These are phyloP conservation scores for Neonectria sp. DNA, from an alignment of 2,329 filamentous ascomycete genomes.

Conservation along the genomic window DNA sequence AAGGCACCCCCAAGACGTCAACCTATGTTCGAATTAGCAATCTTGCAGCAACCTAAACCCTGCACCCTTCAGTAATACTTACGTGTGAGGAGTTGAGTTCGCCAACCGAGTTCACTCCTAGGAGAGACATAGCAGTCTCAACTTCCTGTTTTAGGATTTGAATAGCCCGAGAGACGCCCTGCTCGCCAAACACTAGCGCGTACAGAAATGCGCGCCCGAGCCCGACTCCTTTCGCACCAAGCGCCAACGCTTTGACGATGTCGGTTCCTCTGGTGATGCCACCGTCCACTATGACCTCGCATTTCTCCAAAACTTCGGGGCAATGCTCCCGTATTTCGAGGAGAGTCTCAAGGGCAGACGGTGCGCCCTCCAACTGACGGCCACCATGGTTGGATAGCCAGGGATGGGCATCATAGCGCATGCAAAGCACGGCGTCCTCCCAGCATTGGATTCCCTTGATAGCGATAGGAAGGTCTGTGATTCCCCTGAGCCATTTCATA, in stretches of 20 bases:
- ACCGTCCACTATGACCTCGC: constrained; percentile 20
- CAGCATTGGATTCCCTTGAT: constrained; percentile 30
- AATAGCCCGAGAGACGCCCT: constrained; percentile 5
- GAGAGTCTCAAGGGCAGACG: constrained; percentile 20
- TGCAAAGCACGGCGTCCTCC: constrained; percentile 20
- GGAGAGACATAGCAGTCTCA: constrained; percentile 11
- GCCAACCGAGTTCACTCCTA: constrained; percentile 8
- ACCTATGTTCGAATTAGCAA: background rate
- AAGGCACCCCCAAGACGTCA: background rate
- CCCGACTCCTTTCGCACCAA: constrained; percentile 23
- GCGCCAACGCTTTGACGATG: constrained; percentile 25
- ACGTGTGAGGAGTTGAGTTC: constrained; percentile 14
- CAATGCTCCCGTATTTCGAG: constrained; percentile 14
- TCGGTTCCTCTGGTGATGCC: constrained; percentile 21
- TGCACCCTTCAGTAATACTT: background rate
- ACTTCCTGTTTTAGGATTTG: constrained; percentile 10
- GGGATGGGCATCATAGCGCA: constrained; percentile 18
- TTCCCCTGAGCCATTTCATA: constrained; percentile 11
- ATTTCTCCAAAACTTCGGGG: constrained; percentile 9
- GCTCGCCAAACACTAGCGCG: constrained; percentile 13
- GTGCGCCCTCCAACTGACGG: constrained; percentile 15
- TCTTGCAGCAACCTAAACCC: background rate
- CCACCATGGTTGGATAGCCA: constrained; percentile 30
- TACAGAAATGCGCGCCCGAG: constrained; percentile 21
- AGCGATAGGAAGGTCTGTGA: constrained; percentile 16